phyloP scores from a whole-genome alignment of 2,329 filamentous ascomycete genomes.

The Plenodomus biglobosus region DNA sequence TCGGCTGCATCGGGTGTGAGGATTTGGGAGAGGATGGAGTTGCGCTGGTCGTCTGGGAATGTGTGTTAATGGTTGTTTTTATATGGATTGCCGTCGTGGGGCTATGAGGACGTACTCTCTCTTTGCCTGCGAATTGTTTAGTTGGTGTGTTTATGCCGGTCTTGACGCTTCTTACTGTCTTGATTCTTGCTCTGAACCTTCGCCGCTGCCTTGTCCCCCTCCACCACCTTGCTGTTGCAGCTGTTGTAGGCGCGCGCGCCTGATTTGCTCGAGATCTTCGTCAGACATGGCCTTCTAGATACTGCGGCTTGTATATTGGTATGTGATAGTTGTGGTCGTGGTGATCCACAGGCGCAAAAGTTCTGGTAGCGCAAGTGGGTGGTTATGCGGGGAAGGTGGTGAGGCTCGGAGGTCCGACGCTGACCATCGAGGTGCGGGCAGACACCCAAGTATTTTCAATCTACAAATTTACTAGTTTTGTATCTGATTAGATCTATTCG shows the following conservation, averaged over 20 bases:
- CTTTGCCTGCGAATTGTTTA: constrained; percentile 16
- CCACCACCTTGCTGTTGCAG: constrained; percentile 72
- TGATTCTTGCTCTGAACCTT: constrained; percentile 61
- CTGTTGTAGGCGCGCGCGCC: constrained; percentile 89
- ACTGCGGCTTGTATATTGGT: background rate
- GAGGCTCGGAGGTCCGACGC: constrained; percentile 7
- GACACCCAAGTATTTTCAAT: background rate
- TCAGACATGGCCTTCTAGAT: constrained; percentile 57
- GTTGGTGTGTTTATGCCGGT: background rate
- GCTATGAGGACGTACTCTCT: constrained; percentile 14
- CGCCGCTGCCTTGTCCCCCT: constrained; percentile 56
- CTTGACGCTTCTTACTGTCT: constrained; percentile 44
- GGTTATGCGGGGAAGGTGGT: constrained; percentile 10
- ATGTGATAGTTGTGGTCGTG: background rate
- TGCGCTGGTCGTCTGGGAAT: constrained; percentile 67
- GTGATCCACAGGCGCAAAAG: constrained; percentile 1
- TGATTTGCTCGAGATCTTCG: constrained; percentile 76
- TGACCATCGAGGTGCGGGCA: background rate
- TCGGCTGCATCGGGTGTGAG: constrained; percentile 92
- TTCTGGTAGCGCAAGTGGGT: constrained; percentile 6
- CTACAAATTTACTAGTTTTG: too few species aligned
- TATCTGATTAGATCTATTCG: too few species aligned
- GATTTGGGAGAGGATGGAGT: constrained; percentile 83
- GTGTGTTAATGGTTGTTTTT: constrained; percentile 34
- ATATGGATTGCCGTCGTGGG: constrained; percentile 36